Percentiles rank a stretch among this genome's conserved stretches.
Evolutionary conservation across 2,329 filamentous ascomycete genomes (phyloP).

Genomic region (Trichocomaceae sp.): DNA sequence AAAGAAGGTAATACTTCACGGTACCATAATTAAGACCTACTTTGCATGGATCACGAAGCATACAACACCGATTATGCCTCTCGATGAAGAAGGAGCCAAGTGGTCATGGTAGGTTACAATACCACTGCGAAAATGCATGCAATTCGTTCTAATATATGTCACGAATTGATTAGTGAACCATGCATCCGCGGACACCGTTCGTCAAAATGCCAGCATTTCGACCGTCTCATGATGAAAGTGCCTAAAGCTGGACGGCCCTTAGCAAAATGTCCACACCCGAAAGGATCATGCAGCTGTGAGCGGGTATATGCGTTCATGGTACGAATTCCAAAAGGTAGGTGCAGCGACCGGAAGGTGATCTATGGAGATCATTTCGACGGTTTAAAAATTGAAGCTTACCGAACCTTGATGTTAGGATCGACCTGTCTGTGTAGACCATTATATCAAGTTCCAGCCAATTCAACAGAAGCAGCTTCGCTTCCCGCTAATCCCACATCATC

Average conservation of each 20-base stretch:
- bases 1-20: background rate
- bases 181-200: slow-evolving; percentile 45
- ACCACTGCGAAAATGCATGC: background rate
- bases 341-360: background rate
- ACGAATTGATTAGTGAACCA: slow-evolving; percentile 34
- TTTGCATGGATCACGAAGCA: background rate
- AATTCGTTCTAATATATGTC: slow-evolving; percentile 1
- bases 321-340: slow-evolving; percentile 37
- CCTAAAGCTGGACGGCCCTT: slow-evolving; percentile 44
- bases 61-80: slow-evolving; percentile 29
- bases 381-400: background rate
- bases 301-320: slow-evolving; percentile 41
- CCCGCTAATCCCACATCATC: slow-evolving; percentile 15
- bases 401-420: slow-evolving; percentile 23
- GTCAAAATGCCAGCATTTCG: slow-evolving; percentile 45
- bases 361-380: background rate
- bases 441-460: slow-evolving; percentile 30
- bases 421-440: slow-evolving; percentile 37
- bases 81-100: slow-evolving; percentile 40
- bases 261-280: slow-evolving; percentile 42
- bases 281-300: slow-evolving; percentile 37
- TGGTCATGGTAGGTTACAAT: slow-evolving; percentile 38
- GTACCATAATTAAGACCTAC: background rate
- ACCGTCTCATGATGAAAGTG: slow-evolving; percentile 45
- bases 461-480: slow-evolving; percentile 19